A percentile compares a stretch with the other conserved stretches of the same genome.
Evolutionary conservation across 2,329 filamentous ascomycete species (phyloP).

Genomic region (Pseudogymnoascus pannorum): DNA sequence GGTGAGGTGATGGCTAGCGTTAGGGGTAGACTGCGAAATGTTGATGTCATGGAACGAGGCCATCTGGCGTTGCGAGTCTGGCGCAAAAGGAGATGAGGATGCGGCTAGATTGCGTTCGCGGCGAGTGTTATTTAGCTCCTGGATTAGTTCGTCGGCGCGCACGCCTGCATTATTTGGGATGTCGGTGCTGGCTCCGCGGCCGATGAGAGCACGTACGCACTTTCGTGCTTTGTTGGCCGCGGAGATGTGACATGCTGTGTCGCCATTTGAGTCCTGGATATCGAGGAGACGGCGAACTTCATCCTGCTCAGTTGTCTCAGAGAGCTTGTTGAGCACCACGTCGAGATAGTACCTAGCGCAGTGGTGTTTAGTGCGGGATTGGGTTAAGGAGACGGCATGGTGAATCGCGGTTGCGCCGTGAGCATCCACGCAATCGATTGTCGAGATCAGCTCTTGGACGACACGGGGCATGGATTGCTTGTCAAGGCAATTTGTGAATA

Average conservation of each 20-base stretch:
- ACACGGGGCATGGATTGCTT: conserved; percentile 84
- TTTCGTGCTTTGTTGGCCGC: conserved; percentile 83
- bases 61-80: conserved; percentile 50
- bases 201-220: conserved; percentile 72
- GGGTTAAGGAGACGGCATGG: conserved; percentile 85
- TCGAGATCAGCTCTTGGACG: conserved; percentile 74
- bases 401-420: conserved; percentile 86
- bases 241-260: conserved; percentile 71
- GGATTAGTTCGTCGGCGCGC: conserved; percentile 77
- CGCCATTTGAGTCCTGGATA: conserved; percentile 75
- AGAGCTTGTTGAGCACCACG: conserved; percentile 78
- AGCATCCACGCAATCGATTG: conserved; percentile 71
- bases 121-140: conserved; percentile 61
- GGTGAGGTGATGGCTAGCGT: conserved; percentile 13
- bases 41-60: conserved; percentile 44
- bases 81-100: conserved; percentile 67
- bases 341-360: conserved; percentile 93
- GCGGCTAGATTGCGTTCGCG: conserved; percentile 54
- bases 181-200: conserved; percentile 74
- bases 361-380: conserved; percentile 72
- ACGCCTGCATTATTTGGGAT: conserved; percentile 76
- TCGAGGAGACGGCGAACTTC: conserved; percentile 75
- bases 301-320: conserved; percentile 66
- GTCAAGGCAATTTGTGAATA: conserved; percentile 96
- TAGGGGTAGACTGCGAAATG: conserved; percentile 15